These are phyloP conservation scores for Colletotrichum sp. DNA, from an alignment of 2,329 filamentous ascomycete genomes.

Conservation along the genomic window DNA sequence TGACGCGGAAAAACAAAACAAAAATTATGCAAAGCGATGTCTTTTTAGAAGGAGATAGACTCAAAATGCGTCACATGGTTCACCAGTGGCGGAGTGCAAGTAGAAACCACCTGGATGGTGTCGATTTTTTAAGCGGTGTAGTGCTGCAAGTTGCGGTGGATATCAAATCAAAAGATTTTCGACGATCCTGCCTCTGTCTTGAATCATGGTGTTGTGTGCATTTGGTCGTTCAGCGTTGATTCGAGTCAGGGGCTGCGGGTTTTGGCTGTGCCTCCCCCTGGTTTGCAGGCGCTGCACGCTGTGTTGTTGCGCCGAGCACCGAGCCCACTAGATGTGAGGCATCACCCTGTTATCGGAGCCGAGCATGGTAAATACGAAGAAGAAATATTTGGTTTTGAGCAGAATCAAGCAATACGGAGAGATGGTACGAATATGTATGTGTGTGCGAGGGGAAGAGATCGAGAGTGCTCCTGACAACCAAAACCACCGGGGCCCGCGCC, in stretches of 20 bases:
- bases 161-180: neutral
- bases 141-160: neutral
- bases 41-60: neutral
- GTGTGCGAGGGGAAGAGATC: too few relatives aligned
- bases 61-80: too few relatives aligned
- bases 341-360: neutral
- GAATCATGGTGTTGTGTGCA: neutral
- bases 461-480: neutral
- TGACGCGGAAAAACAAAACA: fast-evolving
- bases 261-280: neutral
- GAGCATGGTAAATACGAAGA: neutral
- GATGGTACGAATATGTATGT: neutral
- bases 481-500: neutral
- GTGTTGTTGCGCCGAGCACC: neutral
- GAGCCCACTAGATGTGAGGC: neutral
- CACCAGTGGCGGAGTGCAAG: neutral
- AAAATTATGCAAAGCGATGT: neutral
- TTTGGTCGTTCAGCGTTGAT: neutral
- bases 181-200: neutral
- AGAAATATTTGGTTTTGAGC: neutral
- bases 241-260: neutral
- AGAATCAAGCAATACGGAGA: neutral
- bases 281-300: neutral
- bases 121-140: neutral
- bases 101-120: too few relatives aligned